Base-by-base conservation (phyloP, 2,329 filamentous ascomycete genomes). In the Verticillium alfalfae region DNA sequence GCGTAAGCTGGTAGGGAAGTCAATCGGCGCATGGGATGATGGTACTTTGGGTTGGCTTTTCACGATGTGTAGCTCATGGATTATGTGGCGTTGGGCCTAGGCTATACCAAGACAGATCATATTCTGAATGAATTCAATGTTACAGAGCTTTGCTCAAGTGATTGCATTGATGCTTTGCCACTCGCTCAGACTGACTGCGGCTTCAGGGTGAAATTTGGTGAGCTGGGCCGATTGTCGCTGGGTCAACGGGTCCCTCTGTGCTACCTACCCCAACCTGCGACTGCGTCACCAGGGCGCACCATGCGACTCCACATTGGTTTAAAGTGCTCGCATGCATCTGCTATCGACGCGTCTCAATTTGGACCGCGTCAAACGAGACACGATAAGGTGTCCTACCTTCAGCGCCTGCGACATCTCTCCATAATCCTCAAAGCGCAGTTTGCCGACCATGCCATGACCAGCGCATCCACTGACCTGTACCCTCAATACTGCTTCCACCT, bases 401-500 rank as follows among this genome's bases (percentile, higher is more conserved):
- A 31, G 26, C 26, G 26, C 26, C 26, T 31, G 26, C 18, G 18
- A n/a, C 18, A 12, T 12, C 4, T 22, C 18, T 18, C 36, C 36
- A 10, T 37, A 3, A 52, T 52, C n/a, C 45, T n/a, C 34, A 36
- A 15, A 57, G 26, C 57, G 2, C 37, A 18, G 36, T 18, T 22
- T 16, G 34, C 58, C 65, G 66, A 72, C 64, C 72, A 80, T 83
- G 80, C 77, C 78, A 86, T 86, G 83, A 82, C 74, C 70, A 74
- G 74, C 69, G 67, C 68, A 54, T 62, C 66, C 54, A 63, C 69
- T 64, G 66, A 65, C 60, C 74, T 84, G 66, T 89, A 89, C 67
- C 85, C 84, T 9, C 81, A 83, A 62, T 88, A 87, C 72, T 88
- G 86, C 71, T 88, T 88, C 70, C 76, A 82, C 63, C 78, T 87